Conservation (phyloP, 176 grass and related monocot genomes). For the Phoenix roebelenii region DNA sequence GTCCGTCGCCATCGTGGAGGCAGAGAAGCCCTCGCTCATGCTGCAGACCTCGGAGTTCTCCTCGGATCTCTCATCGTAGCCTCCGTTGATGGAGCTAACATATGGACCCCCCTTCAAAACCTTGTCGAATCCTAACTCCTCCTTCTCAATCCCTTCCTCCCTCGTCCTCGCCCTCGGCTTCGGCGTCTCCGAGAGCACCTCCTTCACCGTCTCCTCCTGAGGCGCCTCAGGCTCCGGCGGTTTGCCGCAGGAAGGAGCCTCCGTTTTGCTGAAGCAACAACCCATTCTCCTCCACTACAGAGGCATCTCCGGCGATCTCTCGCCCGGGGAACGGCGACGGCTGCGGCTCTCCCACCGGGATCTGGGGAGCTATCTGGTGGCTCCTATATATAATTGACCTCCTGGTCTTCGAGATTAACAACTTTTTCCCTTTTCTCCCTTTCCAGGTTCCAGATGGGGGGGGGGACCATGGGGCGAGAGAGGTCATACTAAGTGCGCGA, state of each 20-base stretch:
- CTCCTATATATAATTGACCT: no score
- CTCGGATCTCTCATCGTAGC: conserved; percentile 13
- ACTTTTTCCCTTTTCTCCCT: no score
- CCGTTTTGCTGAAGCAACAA: conserved; percentile 56
- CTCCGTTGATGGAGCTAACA: no score
- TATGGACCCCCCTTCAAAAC: no score
- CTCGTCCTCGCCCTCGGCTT: background rate
- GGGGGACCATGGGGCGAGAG: no score
- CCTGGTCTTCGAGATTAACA: no score
- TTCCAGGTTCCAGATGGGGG: no score
- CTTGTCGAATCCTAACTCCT: no score
- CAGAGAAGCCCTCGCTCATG: conserved; percentile 22
- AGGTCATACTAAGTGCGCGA: no score
- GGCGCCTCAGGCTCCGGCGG: conserved; percentile 34
- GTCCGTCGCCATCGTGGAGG: conserved; percentile 20
- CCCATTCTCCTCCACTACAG: conserved; percentile 50
- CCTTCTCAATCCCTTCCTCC: background rate
- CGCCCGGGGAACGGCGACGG: background rate
- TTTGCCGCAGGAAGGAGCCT: background rate
- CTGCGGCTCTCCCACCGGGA: background rate
- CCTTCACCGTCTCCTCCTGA: conserved; percentile 79
- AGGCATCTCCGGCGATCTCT: conserved; percentile 26
- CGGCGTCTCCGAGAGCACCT: conserved; percentile 79
- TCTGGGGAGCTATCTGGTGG: no score
- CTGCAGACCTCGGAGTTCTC: conserved; percentile 18